Percentiles rank a stretch among this genome's conserved stretches.
These are phyloP conservation scores for Orbilia ellipsospora DNA, from an alignment of 2,329 filamentous ascomycete genomes.

Conservation along the genomic window DNA sequence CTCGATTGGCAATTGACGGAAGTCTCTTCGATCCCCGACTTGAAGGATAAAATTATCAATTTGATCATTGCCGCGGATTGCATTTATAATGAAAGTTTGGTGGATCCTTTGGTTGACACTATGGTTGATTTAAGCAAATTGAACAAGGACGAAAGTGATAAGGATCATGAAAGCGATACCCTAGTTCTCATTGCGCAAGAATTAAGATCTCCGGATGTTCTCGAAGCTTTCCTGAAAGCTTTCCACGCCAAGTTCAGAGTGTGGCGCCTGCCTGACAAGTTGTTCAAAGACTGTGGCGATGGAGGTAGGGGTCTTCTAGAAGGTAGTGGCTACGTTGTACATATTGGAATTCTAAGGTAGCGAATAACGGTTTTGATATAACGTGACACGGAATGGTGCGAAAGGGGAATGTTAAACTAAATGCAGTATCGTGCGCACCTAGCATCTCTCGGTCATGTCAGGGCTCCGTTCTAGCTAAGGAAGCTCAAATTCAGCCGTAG, in stretches of 20 bases:
- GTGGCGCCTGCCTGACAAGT: slow-evolving; percentile 78
- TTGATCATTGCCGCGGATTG: slow-evolving; percentile 88
- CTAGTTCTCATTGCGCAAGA: slow-evolving; percentile 89
- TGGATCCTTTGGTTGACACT: slow-evolving; percentile 82
- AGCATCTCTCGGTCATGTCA: too few relatives aligned
- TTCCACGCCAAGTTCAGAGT: slow-evolving; percentile 76
- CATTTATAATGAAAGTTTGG: slow-evolving; percentile 90
- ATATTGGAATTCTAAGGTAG: slow-evolving; percentile 74
- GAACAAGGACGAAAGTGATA: slow-evolving; percentile 9
- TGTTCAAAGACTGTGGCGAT: slow-evolving; percentile 70
- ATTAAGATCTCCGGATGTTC: slow-evolving; percentile 83
- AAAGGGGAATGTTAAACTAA: not conserved
- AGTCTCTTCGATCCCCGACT: slow-evolving; percentile 62
- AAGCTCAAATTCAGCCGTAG: slow-evolving; percentile 46
- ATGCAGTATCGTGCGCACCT: not conserved
- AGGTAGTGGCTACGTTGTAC: slow-evolving; percentile 79
- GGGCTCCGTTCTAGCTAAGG: not conserved
- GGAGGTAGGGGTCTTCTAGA: slow-evolving; percentile 28
- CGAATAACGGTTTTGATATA: not conserved
- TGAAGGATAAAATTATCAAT: slow-evolving; percentile 70
- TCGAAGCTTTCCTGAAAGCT: slow-evolving; percentile 79
- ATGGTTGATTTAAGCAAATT: slow-evolving; percentile 79
- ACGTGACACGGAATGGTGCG: not conserved
- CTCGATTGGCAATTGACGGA: slow-evolving; percentile 85
- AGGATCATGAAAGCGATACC: slow-evolving; percentile 63